Evolutionary conservation across 2,329 filamentous ascomycete genomes (phyloP).

Genomic region (Didymella pomorum): DNA sequence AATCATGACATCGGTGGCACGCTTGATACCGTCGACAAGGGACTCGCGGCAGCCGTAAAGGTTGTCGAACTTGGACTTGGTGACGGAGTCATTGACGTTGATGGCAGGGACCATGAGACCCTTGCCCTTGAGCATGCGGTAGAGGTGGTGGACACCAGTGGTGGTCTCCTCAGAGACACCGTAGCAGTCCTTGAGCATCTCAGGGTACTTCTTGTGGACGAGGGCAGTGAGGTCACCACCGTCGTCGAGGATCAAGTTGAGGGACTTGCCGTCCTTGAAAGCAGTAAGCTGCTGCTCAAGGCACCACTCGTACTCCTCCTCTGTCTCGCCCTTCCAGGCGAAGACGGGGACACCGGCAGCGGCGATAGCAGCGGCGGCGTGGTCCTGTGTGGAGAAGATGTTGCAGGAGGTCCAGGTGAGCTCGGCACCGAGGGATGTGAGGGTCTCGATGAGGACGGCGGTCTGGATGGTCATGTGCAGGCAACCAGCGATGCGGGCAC

Average conservation of each 20-base stretch:
- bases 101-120: conserved; percentile 86
- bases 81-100: conserved; percentile 99
- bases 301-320: conserved; percentile 99
- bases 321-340: conserved; percentile 89
- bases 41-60: conserved; percentile 99
- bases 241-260: conserved; percentile 99
- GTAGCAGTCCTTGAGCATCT: conserved; percentile 97
- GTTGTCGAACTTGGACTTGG: conserved; percentile 99
- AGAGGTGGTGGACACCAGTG: conserved; percentile 98
- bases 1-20: conserved; percentile 99
- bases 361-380: conserved; percentile 96
- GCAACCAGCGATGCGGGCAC: conserved; percentile 96
- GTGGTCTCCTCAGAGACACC: conserved; percentile 99
- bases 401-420: conserved; percentile 99
- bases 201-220: conserved; percentile 97
- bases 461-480: conserved; percentile 99
- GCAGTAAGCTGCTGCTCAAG: conserved; percentile 96
- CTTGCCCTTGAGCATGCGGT: conserved; percentile 87
- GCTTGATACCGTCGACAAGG: conserved; percentile 99
- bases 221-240: conserved; percentile 96
- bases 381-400: conserved; percentile 99
- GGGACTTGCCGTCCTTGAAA: conserved; percentile 95
- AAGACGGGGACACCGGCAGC: conserved; percentile 90
- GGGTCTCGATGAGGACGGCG: conserved; percentile 98
- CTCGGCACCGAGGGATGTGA: conserved; percentile 92